Conservation (phyloP, 2,329 filamentous ascomycete species). For the Onygena corvina region DNA sequence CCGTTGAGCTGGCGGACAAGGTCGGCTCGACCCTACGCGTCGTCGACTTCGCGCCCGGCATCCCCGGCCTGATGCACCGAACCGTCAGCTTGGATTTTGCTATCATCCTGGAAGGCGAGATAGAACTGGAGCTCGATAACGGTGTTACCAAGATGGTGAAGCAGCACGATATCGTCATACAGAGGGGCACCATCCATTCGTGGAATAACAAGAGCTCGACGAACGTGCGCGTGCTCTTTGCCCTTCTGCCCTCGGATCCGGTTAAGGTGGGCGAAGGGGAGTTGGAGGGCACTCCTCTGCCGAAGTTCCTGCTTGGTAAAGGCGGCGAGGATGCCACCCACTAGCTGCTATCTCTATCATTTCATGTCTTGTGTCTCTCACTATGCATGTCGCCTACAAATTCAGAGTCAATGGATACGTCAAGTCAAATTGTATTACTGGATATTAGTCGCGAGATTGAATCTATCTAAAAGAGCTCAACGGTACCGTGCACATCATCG, state of each 20-base stretch:
- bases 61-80: constrained; percentile 18
- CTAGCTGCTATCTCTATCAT: not conserved
- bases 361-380: not conserved
- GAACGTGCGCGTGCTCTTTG: constrained; percentile 18
- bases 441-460: no score
- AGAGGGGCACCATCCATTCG: constrained; percentile 21
- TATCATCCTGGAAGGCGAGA: constrained; percentile 22
- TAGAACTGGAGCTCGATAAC: constrained; percentile 23
- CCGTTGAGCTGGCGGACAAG: constrained; percentile 17
- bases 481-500: constrained; percentile 47
- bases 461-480: constrained; percentile 13
- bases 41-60: constrained; percentile 21
- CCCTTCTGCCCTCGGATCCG: constrained; percentile 13
- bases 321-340: not conserved
- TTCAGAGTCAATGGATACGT: not conserved
- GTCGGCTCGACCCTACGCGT: constrained; percentile 18
- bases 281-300: constrained; percentile 14
- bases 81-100: constrained; percentile 24
- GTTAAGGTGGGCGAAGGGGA: constrained; percentile 15
- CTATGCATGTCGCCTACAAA: not conserved
- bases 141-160: constrained; percentile 20
- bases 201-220: constrained; percentile 18
- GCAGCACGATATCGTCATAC: constrained; percentile 23
- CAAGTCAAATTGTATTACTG: not conserved
- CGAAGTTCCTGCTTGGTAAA: not conserved